A percentile compares a stretch with the other conserved stretches of the same genome.
Evolutionary conservation across 2,329 filamentous ascomycete genomes (phyloP).

Genomic region (Lasiodiplodia sp.): DNA sequence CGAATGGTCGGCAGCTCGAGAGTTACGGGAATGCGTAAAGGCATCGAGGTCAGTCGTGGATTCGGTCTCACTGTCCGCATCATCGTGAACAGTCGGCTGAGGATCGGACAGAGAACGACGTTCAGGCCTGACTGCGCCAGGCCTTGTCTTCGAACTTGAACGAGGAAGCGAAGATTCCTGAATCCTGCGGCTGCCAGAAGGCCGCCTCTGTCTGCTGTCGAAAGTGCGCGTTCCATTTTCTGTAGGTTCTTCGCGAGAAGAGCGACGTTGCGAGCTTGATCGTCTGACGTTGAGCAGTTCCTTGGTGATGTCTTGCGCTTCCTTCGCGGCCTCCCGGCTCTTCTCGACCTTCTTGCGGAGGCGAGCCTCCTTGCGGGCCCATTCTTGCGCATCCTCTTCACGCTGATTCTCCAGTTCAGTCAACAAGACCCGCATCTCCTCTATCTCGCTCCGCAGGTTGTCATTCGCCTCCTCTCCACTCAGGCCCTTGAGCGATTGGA

Average conservation of each 20-base stretch:
- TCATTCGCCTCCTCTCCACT: slow-evolving; percentile 49
- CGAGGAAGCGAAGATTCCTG: slow-evolving; percentile 8
- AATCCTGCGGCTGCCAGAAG: slow-evolving; percentile 12
- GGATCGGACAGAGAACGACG: slow-evolving; percentile 30
- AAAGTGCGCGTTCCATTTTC: not conserved
- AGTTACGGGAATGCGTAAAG: slow-evolving; percentile 18
- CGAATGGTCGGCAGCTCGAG: slow-evolving; percentile 8
- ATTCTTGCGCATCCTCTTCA: slow-evolving; percentile 44
- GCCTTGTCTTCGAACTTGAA: slow-evolving; percentile 29
- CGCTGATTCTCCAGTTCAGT: slow-evolving; percentile 44
- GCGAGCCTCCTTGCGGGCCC: slow-evolving; percentile 42
- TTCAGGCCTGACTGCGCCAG: slow-evolving; percentile 6
- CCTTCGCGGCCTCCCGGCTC: slow-evolving; percentile 39
- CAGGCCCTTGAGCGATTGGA: slow-evolving; percentile 46
- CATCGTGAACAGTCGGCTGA: slow-evolving; percentile 27
- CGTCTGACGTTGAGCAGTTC: slow-evolving; percentile 41
- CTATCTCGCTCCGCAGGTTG: slow-evolving; percentile 50
- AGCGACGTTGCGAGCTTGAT: slow-evolving; percentile 35
- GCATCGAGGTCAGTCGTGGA: slow-evolving; percentile 48
- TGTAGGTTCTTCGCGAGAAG: slow-evolving; percentile 3
- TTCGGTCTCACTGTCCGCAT: slow-evolving; percentile 44
- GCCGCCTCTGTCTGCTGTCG: slow-evolving; percentile 16
- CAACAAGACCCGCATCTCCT: slow-evolving; percentile 49
- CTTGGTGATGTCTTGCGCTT: slow-evolving; percentile 42
- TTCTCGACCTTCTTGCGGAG: slow-evolving; percentile 45